Percentiles rank a stretch among this genome's conserved stretches.
Conservation (phyloP, 2,329 filamentous ascomycete species). For the Cryphonectria parasitica region DNA sequence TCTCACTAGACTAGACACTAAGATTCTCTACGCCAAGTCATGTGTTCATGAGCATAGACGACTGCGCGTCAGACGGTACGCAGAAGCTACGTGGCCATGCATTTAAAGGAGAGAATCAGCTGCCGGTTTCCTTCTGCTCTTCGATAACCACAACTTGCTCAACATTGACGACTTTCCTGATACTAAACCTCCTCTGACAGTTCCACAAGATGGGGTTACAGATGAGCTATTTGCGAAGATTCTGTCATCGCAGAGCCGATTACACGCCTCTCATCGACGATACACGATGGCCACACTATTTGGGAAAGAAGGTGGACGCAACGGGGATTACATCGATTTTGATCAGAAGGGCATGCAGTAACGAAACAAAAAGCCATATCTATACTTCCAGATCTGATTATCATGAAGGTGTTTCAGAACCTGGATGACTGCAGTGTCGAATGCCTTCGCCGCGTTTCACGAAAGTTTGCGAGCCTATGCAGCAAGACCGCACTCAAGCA, state of each 20-base stretch:
- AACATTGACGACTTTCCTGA: neutral
- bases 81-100: neutral
- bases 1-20: neutral
- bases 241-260: neutral
- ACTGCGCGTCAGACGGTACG: neutral
- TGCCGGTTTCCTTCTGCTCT: neutral
- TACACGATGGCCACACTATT: neutral
- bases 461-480: slow-evolving; percentile 7
- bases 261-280: neutral
- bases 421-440: slow-evolving; percentile 2
- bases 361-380: neutral
- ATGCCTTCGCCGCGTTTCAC: slow-evolving; percentile 11
- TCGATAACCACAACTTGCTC: neutral
- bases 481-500: neutral
- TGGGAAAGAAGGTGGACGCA: too few species aligned
- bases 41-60: neutral
- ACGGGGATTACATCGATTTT: neutral
- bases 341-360: neutral
- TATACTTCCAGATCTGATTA: neutral
- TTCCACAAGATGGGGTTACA: neutral
- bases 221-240: neutral
- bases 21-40: neutral
- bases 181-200: neutral
- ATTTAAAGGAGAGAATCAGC: neutral
- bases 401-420: neutral